These are phyloP conservation scores for Pseudogymnoascus sp. DNA, from an alignment of 2,329 filamentous ascomycete genomes.

Conservation along the genomic window DNA sequence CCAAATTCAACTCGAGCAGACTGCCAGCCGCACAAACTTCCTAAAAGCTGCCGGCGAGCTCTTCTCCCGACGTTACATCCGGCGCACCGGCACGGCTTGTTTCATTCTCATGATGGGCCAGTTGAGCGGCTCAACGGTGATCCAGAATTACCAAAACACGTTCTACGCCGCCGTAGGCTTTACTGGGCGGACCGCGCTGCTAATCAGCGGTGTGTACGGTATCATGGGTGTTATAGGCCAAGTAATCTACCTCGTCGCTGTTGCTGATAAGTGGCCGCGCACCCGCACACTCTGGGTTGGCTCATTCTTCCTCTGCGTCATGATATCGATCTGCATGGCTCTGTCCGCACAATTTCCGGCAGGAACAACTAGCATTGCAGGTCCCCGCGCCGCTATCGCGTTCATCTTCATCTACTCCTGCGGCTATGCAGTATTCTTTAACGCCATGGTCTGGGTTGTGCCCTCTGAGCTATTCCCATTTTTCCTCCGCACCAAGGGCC, in stretches of 20 bases:
- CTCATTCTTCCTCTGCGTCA: constrained; percentile 17
- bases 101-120: constrained; percentile 32
- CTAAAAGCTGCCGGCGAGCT: constrained; percentile 18
- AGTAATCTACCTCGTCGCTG: constrained; percentile 28
- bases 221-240: constrained; percentile 34
- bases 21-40: constrained; percentile 19
- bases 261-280: constrained; percentile 32
- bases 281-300: constrained; percentile 26
- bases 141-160: constrained; percentile 34
- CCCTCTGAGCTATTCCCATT: constrained; percentile 31
- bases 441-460: constrained; percentile 32
- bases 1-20: constrained; percentile 27
- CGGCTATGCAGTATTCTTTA: constrained; percentile 34
- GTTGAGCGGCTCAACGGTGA: constrained; percentile 31
- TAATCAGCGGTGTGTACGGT: constrained; percentile 33
- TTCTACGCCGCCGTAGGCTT: constrained; percentile 32
- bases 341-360: constrained; percentile 19
- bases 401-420: constrained; percentile 35
- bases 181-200: constrained; percentile 26
- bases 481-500: constrained; percentile 28
- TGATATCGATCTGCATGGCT: constrained; percentile 22
- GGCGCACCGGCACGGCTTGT: constrained; percentile 29
- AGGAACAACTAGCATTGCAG: constrained; percentile 18
- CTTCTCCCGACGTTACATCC: constrained; percentile 26
- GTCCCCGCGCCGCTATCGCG: constrained; percentile 29